A percentile compares a stretch with the other conserved stretches of the same genome.
phyloP scores from a whole-genome alignment of 148 eudicot species.

The Euryodendron excelsum region DNA sequence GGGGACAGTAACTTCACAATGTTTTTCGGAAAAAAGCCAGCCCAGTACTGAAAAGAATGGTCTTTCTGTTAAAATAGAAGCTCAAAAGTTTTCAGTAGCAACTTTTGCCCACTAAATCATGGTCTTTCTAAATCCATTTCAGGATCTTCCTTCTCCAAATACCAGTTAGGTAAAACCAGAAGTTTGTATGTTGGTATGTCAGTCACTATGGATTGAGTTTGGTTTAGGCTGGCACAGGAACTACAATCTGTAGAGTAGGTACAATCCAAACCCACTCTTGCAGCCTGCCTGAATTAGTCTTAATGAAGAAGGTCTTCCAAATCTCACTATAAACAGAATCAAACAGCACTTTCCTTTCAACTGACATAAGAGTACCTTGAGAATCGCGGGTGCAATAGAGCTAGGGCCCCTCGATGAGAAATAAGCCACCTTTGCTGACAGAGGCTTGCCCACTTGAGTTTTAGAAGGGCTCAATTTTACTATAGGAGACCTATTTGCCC shows the following conservation, averaged over 20 bases:
- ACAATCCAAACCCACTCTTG: neutral
- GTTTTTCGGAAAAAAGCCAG: neutral
- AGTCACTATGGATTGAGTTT: neutral
- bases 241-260: neutral
- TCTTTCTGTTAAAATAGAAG: neutral
- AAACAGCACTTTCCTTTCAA: neutral
- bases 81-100: neutral
- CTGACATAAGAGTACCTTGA: slow-evolving; percentile 21
- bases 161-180: neutral
- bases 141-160: neutral
- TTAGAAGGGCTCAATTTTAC: slow-evolving; percentile 14
- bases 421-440: slow-evolving; percentile 16
- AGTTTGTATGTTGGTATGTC: neutral
- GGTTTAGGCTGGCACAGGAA: neutral
- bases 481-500: slow-evolving; percentile 1
- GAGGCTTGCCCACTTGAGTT: slow-evolving; percentile 19
- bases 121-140: neutral
- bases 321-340: neutral
- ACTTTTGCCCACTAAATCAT: neutral
- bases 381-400: slow-evolving; percentile 17
- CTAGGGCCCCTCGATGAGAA: slow-evolving; percentile 35
- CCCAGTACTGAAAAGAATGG: neutral
- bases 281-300: neutral
- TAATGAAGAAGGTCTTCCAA: neutral
- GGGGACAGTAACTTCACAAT: neutral